Evolutionary conservation across 768 basidiomycete species (phyloP), one percentile per base, ranked within the genome.

Genomic region (Nevesoporus exiguus): DNA sequence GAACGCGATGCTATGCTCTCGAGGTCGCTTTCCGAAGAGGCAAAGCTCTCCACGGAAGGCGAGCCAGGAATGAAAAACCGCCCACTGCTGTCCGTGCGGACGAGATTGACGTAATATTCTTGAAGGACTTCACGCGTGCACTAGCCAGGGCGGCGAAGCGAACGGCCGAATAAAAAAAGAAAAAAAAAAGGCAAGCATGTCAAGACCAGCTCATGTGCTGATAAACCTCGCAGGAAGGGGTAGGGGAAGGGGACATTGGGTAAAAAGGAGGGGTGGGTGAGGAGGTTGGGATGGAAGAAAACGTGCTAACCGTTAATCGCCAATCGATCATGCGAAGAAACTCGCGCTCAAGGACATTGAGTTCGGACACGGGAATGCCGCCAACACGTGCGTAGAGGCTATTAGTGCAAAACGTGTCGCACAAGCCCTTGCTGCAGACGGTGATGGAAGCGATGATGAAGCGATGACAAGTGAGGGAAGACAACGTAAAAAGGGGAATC

Each of bases 381-480:
- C 97, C 97, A 30, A 99, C 95, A 72, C 88, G 90, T 60, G 97
- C 93, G 74, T 98, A 98, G 66, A 95, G 84, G 52, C 80, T 83
- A 71, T 98, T 98, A 45, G 91, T 93, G 74, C 91, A 96, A 71
- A 98, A 98, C 19, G 85, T 83, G 74, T 99, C 97, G 72, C 91
- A 95, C 42, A 98, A 84, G 0, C 93, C 93, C 73, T 99, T 98
- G 76, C 86, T 89, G 57, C 92, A 88, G 55, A 94, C 92, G 29
- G 90, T 84, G 70, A 98, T 87, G 62, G 93, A 85, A 42, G 96
- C 82, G 74, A 98, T 98, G 67, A 98, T 80, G 75, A 99, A 98
- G 55, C 97, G 93, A 74, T 99, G 97, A 66, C 93, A 93, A 22
- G 96, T 98, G 65, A 98, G 84, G 34, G 94, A 96, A 34, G 93